Evolutionary conservation across 768 basidiomycete species (phyloP).

Genomic region (Boletus eberwhitei): DNA sequence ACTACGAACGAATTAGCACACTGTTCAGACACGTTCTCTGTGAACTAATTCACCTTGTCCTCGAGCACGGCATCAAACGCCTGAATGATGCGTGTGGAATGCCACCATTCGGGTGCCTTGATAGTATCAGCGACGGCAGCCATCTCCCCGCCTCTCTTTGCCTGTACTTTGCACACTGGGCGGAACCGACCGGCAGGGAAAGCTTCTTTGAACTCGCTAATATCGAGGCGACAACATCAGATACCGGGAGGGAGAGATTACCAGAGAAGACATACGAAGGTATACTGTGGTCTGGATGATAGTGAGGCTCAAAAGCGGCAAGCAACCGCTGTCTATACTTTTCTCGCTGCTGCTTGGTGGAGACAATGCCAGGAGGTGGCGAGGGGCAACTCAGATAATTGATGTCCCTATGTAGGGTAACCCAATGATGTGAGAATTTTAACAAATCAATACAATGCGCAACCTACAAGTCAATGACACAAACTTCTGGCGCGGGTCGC

Average conservation of each 20-base stretch:
- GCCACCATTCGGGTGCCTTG: slow-evolving; percentile 92
- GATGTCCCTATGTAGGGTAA: slow-evolving; percentile 54
- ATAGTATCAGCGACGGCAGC: slow-evolving; percentile 86
- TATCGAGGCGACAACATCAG: slow-evolving; percentile 8
- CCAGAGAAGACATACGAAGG: slow-evolving; percentile 47
- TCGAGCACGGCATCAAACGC: slow-evolving; percentile 86
- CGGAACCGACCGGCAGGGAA: slow-evolving; percentile 92
- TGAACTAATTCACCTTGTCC: slow-evolving; percentile 57
- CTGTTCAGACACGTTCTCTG: not conserved
- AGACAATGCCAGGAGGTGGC: slow-evolving; percentile 72
- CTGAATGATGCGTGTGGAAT: slow-evolving; percentile 84
- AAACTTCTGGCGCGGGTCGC: slow-evolving; percentile 74
- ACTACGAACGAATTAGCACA: slow-evolving; percentile 39
- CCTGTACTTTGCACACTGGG: slow-evolving; percentile 87
- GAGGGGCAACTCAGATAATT: slow-evolving; percentile 82
- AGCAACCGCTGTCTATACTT: slow-evolving; percentile 72
- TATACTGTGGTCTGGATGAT: slow-evolving; percentile 85
- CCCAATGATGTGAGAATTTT: not conserved
- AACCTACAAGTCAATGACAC: slow-evolving; percentile 80
- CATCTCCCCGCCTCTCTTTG: slow-evolving; percentile 75
- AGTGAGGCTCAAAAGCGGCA: slow-evolving; percentile 78
- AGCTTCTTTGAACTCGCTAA: slow-evolving; percentile 89
- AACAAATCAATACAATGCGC: not conserved
- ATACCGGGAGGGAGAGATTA: not conserved
- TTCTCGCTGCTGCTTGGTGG: slow-evolving; percentile 75